Percentiles rank a stretch among this genome's conserved stretches.
phyloP scores from a whole-genome alignment of 2,329 filamentous ascomycete genomes.

The Paecilomyces niveus region DNA sequence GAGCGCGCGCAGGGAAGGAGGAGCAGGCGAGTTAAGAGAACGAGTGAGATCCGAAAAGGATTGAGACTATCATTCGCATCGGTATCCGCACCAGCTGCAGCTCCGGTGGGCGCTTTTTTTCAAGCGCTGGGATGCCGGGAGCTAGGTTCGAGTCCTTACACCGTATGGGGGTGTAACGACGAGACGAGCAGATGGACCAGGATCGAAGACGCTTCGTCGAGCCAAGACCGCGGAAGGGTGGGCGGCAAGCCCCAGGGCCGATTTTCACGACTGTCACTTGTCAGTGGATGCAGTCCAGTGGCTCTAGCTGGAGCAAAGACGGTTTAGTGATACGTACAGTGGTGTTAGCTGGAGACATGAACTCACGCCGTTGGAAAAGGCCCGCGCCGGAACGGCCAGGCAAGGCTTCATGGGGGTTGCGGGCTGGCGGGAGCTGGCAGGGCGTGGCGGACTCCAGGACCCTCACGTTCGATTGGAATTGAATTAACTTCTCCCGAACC shows the following conservation, averaged over 20 bases:
- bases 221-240: neutral
- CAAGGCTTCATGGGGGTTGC: neutral
- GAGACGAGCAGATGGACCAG: neutral
- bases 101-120: neutral
- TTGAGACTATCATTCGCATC: neutral
- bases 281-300: neutral
- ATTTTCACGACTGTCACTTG: neutral
- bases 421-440: neutral
- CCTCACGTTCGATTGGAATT: neutral
- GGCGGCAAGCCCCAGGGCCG: neutral
- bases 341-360: neutral
- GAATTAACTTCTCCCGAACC: neutral
- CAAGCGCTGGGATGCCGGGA: neutral
- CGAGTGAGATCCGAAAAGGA: neutral
- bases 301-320: neutral
- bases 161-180: neutral
- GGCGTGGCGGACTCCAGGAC: neutral
- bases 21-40: neutral
- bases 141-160: neutral
- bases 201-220: neutral
- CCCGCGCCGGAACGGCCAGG: neutral
- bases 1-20: neutral
- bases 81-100: neutral
- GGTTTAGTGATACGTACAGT: neutral
- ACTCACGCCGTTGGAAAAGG: neutral